Percentiles rank a stretch among this genome's conserved stretches.
Conservation (phyloP, 768 basidiomycete species). For the Mycena rosella region DNA sequence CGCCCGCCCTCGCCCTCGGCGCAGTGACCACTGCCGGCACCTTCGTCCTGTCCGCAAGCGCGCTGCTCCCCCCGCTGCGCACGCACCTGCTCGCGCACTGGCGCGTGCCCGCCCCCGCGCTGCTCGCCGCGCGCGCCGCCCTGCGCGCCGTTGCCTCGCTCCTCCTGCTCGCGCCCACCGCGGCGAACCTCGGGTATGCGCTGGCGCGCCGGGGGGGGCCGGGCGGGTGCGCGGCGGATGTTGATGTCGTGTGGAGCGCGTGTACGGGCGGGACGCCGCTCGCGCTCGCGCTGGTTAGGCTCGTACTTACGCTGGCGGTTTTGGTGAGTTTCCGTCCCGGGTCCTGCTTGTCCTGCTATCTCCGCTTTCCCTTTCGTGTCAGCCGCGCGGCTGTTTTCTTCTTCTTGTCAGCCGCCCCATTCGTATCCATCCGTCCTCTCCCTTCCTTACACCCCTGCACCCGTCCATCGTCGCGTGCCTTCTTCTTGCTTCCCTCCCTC, state of each 20-base stretch:
- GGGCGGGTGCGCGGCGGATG: constrained; percentile 73
- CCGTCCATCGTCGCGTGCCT: no score
- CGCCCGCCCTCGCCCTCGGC: constrained; percentile 61
- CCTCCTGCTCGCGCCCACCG: constrained; percentile 64
- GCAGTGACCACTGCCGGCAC: constrained; percentile 58
- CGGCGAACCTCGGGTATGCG: constrained; percentile 68
- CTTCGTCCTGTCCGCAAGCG: constrained; percentile 52
- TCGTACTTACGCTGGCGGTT: neutral
- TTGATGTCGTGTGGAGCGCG: constrained; percentile 75
- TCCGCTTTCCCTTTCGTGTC: neutral
- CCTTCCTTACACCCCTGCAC: no score
- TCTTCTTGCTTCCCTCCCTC: no score
- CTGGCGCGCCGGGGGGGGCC: constrained; percentile 60
- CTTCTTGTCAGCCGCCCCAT: no score
- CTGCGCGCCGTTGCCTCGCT: constrained; percentile 60
- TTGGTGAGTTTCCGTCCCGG: neutral
- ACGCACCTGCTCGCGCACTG: constrained; percentile 51
- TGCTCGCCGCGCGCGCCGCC: constrained; percentile 45
- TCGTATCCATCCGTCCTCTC: no score
- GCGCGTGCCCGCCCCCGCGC: constrained; percentile 45
- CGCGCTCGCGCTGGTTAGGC: neutral
- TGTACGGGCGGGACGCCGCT: neutral
- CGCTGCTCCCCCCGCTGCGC: constrained; percentile 56
- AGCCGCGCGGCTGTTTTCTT: no score
- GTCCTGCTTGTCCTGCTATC: neutral